A percentile compares a stretch with the other conserved stretches of the same genome.
These are phyloP conservation scores for Paramecium sonneborni DNA, from an alignment of 73 alveolate genomes.

Conservation along the genomic window DNA sequence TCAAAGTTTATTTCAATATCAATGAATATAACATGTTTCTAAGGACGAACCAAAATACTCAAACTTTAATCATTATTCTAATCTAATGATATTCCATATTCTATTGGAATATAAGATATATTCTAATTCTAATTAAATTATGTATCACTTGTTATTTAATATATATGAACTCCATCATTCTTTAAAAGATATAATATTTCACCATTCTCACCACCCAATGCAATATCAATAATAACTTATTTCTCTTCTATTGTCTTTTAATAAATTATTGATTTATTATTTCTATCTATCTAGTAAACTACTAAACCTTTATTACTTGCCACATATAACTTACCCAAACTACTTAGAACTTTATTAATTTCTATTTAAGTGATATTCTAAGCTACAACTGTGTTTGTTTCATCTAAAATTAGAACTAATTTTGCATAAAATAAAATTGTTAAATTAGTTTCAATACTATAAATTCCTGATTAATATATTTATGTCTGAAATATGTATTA, in stretches of 20 bases:
- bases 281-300: neutral
- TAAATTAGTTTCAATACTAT: neutral
- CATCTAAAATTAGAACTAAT: neutral
- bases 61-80: neutral
- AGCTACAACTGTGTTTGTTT: neutral
- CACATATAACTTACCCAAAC: neutral
- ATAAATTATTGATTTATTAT: neutral
- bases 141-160: neutral
- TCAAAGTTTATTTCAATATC: neutral
- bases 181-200: neutral
- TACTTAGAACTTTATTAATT: neutral
- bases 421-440: neutral
- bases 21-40: neutral
- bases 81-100: neutral
- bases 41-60: neutral
- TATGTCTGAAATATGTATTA: neutral
- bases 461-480: neutral
- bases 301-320: neutral
- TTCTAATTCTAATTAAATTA: neutral
- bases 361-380: neutral
- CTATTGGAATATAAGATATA: neutral
- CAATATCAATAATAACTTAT: neutral
- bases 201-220: slow-evolving; percentile 9
- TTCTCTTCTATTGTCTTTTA: neutral
- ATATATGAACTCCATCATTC: slow-evolving; percentile 19